Percentiles rank a stretch among this genome's conserved stretches.
These are phyloP conservation scores for Saccharomycopsis phalli DNA, from an alignment of 1,139 yeast species.

Conservation along the genomic window DNA sequence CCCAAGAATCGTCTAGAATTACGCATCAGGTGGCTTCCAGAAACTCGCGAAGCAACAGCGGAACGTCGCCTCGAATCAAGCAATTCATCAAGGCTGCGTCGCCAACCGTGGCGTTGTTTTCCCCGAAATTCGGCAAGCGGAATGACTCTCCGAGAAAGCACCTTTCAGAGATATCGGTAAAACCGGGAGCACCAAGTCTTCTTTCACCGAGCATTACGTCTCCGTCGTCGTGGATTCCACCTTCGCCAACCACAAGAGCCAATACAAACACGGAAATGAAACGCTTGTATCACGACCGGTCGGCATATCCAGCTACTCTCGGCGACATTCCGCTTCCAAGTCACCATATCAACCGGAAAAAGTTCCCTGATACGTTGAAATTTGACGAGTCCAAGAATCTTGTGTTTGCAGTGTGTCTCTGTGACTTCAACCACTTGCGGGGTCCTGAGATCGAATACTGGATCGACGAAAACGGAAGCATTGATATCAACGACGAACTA, in stretches of 20 bases:
- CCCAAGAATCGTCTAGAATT: no score
- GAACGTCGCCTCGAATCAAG: neutral
- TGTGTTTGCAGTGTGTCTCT: conserved; percentile 79
- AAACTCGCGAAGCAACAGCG: neutral
- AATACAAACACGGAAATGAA: conserved; percentile 11
- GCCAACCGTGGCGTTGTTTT: conserved; percentile 9
- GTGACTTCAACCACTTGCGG: conserved; percentile 86
- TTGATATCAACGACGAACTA: conserved; percentile 25
- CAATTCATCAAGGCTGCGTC: conserved; percentile 5
- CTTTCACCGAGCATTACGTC: neutral
- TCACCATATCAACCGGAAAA: conserved; percentile 10
- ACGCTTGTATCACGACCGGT: conserved; percentile 8
- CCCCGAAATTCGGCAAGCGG: conserved; percentile 16
- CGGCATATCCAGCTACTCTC: conserved; percentile 2
- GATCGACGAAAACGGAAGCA: conserved; percentile 53
- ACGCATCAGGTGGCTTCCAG: neutral
- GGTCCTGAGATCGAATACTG: conserved; percentile 97
- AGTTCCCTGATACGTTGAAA: conserved; percentile 16
- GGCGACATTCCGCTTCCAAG: conserved; percentile 15
- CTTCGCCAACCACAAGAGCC: conserved; percentile 18
- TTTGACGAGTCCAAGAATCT: conserved; percentile 25
- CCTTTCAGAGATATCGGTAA: neutral
- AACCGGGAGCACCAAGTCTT: neutral
- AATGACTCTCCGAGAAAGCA: conserved; percentile 5
- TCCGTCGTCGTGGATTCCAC: neutral